phyloP scores from a whole-genome alignment of 192 early-diverging fungal genomes.

The Polychytrium aggregatum region DNA sequence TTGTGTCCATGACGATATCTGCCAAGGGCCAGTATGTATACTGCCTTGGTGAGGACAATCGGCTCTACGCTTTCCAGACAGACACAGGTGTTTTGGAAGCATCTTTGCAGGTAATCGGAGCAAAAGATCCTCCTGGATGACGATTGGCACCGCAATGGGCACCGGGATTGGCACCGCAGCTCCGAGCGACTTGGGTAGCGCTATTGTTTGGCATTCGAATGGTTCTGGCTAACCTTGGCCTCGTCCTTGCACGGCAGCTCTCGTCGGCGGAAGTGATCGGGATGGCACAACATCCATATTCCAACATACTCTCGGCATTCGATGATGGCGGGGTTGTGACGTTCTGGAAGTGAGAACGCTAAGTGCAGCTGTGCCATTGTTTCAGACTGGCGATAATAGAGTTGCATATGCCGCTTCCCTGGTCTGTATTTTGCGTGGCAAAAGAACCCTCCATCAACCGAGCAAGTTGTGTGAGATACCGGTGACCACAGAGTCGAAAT shows the following conservation, averaged over 20 bases:
- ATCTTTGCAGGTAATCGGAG: conserved; percentile 38
- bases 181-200: conserved; percentile 1
- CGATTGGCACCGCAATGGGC: background rate
- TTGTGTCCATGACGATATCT: conserved; percentile 48
- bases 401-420: too few relatives aligned
- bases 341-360: conserved; percentile 13
- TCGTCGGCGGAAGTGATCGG: conserved; percentile 64
- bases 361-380: too few relatives aligned
- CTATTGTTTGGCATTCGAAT: background rate
- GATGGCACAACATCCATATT: conserved; percentile 67
- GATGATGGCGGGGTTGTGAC: conserved; percentile 46
- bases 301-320: conserved; percentile 64
- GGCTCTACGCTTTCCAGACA: conserved; percentile 55
- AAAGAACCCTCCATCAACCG: too few relatives aligned
- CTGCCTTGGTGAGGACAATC: conserved; percentile 58
- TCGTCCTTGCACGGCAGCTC: conserved; percentile 14
- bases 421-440: too few relatives aligned
- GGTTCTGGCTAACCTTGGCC: background rate
- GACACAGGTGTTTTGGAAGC: conserved; percentile 43
- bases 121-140: too few relatives aligned
- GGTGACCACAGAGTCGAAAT: too few relatives aligned
- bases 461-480: too few relatives aligned
- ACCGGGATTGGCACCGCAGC: too few relatives aligned
- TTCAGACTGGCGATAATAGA: too few relatives aligned
- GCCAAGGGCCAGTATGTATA: conserved; percentile 77